These are phyloP conservation scores for Borovskyia barvae DNA, from an alignment of 208 protist species.

Conservation along the genomic window DNA sequence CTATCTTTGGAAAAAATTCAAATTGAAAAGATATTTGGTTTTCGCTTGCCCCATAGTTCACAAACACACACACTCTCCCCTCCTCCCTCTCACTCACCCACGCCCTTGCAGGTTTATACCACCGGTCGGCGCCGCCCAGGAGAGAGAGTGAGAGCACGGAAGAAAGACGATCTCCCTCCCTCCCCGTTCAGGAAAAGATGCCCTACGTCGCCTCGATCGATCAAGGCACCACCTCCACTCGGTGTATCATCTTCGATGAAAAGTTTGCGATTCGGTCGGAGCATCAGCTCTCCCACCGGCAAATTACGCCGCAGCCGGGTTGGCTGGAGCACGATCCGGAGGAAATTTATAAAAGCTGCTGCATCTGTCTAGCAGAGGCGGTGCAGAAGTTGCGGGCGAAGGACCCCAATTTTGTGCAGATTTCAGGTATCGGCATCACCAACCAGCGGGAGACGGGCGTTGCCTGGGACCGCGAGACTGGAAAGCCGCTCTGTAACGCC, in stretches of 20 bases:
- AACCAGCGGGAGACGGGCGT: constrained; percentile 99
- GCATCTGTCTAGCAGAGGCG: constrained; percentile 73
- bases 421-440: constrained; percentile 94
- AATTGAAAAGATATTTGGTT: too few species aligned
- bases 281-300: constrained; percentile 80
- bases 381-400: constrained; percentile 42
- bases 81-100: too few species aligned
- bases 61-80: too few species aligned
- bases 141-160: too few species aligned
- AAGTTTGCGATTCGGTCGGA: constrained; percentile 48
- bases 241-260: constrained; percentile 93
- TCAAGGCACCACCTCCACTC: constrained; percentile 94
- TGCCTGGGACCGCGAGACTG: constrained; percentile 96
- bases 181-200: too few species aligned
- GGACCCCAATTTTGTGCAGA: constrained; percentile 37
- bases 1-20: too few species aligned
- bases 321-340: constrained; percentile 97
- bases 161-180: too few species aligned
- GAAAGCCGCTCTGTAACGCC: constrained; percentile 94
- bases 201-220: constrained; percentile 90
- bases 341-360: constrained; percentile 86
- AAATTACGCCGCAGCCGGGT: constrained; percentile 82
- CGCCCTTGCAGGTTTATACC: too few species aligned
- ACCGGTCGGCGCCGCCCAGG: too few species aligned
- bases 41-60: too few species aligned